A percentile compares a stretch with the other conserved stretches of the same genome.
Conservation (phyloP, 2,329 filamentous ascomycete species). For the Talaromyces sp. region DNA sequence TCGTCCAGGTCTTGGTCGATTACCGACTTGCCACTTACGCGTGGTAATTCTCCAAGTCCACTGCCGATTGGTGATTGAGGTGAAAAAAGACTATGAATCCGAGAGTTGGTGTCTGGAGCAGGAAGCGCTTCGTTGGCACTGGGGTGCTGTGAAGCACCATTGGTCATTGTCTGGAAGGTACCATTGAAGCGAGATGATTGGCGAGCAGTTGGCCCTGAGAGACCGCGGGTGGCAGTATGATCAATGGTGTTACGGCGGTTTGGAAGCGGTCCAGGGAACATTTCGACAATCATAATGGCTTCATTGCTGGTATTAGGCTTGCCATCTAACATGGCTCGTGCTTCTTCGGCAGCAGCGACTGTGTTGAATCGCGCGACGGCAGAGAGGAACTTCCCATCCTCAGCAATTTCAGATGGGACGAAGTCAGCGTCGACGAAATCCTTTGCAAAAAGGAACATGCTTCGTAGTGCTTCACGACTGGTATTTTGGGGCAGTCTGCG, state of each 20-base stretch:
- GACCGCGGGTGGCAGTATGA: slow-evolving; percentile 37
- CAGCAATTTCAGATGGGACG: slow-evolving; percentile 51
- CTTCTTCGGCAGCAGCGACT: slow-evolving; percentile 57
- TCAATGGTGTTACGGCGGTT: slow-evolving; percentile 54
- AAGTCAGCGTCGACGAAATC: slow-evolving; percentile 60
- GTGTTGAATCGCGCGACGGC: slow-evolving; percentile 59
- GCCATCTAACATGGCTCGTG: slow-evolving; percentile 57
- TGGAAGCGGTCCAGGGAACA: slow-evolving; percentile 46
- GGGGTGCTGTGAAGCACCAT: slow-evolving; percentile 40
- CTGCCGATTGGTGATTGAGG: slow-evolving; percentile 59
- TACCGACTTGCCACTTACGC: slow-evolving; percentile 58
- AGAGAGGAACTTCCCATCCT: slow-evolving; percentile 55
- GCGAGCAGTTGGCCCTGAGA: slow-evolving; percentile 37
- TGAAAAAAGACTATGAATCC: slow-evolving; percentile 57
- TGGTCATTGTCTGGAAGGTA: slow-evolving; percentile 56
- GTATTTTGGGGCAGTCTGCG: slow-evolving; percentile 59
- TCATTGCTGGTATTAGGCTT: slow-evolving; percentile 61
- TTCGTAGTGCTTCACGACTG: slow-evolving; percentile 56
- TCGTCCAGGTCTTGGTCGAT: slow-evolving; percentile 64
- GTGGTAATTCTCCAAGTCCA: slow-evolving; percentile 50
- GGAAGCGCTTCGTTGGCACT: slow-evolving; percentile 53
- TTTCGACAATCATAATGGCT: slow-evolving; percentile 55
- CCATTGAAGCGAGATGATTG: slow-evolving; percentile 60
- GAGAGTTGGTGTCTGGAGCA: slow-evolving; percentile 47
- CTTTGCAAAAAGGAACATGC: slow-evolving; percentile 64